These are phyloP conservation scores for Penicillium roqueforti DNA, from an alignment of 495 filamentous ascomycete genomes.

Conservation along the genomic window DNA sequence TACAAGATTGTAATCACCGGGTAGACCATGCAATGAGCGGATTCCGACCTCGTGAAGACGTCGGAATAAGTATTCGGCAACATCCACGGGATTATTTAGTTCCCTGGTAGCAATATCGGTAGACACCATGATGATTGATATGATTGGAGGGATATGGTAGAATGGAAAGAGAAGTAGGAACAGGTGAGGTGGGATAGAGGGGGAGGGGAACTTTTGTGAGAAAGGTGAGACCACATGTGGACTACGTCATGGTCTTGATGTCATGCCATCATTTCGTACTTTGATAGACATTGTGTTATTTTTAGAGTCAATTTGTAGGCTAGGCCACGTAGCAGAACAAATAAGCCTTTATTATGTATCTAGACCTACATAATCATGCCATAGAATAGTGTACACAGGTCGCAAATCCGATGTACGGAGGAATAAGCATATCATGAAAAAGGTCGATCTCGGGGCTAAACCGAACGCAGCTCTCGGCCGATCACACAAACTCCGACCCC, in stretches of 20 bases:
- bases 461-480: constrained; percentile 12
- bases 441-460: constrained; percentile 13
- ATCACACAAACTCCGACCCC: constrained; percentile 19
- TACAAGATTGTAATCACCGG: constrained; percentile 54
- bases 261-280: constrained; percentile 24
- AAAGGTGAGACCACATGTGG: not conserved
- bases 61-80: constrained; percentile 60
- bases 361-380: not conserved
- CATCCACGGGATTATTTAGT: constrained; percentile 52
- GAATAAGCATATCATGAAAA: not conserved
- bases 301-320: too few relatives aligned
- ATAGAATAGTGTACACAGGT: too few relatives aligned
- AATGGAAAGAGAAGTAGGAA: not conserved
- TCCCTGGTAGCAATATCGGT: constrained; percentile 52
- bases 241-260: constrained; percentile 41
- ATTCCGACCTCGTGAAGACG: constrained; percentile 61
- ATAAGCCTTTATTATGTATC: not conserved
- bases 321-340: too few relatives aligned
- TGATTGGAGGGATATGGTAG: not conserved
- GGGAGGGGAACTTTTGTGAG: not conserved
- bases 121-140: constrained; percentile 34
- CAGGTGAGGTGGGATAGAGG: not conserved
- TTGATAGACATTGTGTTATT: too few relatives aligned
- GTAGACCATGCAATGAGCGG: constrained; percentile 60
- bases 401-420: too few relatives aligned